phyloP scores from a whole-genome alignment of 805 yeast genomes.

The Ogataea pilisensis region DNA sequence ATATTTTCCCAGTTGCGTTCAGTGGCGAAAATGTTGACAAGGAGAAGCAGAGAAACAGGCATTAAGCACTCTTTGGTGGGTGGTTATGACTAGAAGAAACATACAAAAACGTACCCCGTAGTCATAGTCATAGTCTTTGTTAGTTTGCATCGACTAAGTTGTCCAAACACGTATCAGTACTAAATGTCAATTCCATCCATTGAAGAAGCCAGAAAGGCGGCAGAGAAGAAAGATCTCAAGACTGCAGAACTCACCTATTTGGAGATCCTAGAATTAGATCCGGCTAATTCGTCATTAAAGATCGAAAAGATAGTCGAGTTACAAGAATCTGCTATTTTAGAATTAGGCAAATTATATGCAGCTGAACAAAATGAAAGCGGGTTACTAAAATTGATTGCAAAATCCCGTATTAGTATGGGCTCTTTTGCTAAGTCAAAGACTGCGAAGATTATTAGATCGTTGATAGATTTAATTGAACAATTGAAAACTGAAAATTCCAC shows the following conservation, averaged over 20 bases:
- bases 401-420: slow-evolving; percentile 62
- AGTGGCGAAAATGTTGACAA: neutral
- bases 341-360: slow-evolving; percentile 71
- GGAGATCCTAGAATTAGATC: slow-evolving; percentile 37
- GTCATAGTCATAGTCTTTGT: no score
- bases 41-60: no score
- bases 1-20: neutral
- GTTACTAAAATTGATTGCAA: slow-evolving; percentile 57
- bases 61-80: no score
- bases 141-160: no score
- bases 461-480: slow-evolving; percentile 73
- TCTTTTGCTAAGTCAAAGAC: slow-evolving; percentile 90
- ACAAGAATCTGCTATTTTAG: slow-evolving; percentile 68
- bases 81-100: no score
- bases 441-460: slow-evolving; percentile 78
- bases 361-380: slow-evolving; percentile 42
- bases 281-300: slow-evolving; percentile 9
- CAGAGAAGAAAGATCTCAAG: slow-evolving; percentile 41
- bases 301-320: slow-evolving; percentile 43
- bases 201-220: slow-evolving; percentile 60
- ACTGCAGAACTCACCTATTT: slow-evolving; percentile 61
- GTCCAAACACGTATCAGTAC: neutral
- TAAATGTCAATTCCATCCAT: slow-evolving; percentile 35
- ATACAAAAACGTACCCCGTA: no score
- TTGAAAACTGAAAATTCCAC: slow-evolving; percentile 48